Evolutionary conservation across 257 asterid species (phyloP).

Genomic region (Solanum gracilifrons): DNA sequence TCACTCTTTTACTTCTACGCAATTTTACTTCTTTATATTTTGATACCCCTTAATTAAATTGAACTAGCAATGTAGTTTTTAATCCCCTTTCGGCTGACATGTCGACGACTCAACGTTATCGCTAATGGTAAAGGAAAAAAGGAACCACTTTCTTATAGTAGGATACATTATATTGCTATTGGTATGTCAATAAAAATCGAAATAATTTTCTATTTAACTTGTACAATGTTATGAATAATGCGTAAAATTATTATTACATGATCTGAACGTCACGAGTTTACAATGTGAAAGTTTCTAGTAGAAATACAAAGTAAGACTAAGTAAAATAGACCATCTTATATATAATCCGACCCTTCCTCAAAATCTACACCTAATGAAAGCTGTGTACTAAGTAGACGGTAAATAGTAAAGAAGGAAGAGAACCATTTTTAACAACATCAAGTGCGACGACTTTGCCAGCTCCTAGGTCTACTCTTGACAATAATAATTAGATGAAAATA

Average conservation of each 20-base stretch:
- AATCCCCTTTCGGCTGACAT: background rate
- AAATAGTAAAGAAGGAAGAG: background rate
- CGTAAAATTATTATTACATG: too few relatives aligned
- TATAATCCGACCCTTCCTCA: background rate
- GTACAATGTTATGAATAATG: too few relatives aligned
- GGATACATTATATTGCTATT: background rate
- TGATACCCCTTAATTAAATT: too few relatives aligned
- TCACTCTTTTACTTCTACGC: too few relatives aligned
- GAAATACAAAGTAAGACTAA: rapidly evolving
- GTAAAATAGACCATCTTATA: too few relatives aligned
- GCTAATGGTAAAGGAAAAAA: background rate
- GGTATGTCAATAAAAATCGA: too few relatives aligned
- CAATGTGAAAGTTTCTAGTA: too few relatives aligned
- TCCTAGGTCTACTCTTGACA: background rate
- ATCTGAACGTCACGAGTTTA: too few relatives aligned
- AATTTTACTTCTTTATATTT: too few relatives aligned
- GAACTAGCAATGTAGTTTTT: background rate
- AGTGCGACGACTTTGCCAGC: background rate
- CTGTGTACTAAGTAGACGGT: too few relatives aligned
- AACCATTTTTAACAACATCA: background rate
- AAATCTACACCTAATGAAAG: too few relatives aligned
- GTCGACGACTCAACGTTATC: background rate
- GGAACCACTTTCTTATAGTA: background rate
- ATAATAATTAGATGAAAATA: background rate
- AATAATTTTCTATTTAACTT: background rate